These are phyloP conservation scores for Tympanopsis confertula DNA, from an alignment of 2,329 filamentous ascomycete genomes.

Conservation along the genomic window DNA sequence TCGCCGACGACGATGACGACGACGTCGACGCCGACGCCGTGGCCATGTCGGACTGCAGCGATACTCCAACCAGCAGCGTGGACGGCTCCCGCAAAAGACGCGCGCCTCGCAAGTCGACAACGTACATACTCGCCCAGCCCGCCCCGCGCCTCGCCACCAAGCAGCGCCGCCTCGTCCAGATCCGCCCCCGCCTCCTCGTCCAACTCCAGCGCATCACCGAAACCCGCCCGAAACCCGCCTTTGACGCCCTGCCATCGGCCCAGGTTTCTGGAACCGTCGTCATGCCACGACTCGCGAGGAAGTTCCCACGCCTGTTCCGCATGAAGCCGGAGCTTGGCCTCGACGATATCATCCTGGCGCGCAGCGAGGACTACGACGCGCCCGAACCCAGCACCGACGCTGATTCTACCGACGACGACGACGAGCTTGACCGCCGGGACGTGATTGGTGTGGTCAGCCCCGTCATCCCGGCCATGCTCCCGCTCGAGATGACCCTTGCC, in stretches of 20 bases:
- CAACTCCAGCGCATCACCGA: background rate
- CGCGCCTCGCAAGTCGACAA: background rate
- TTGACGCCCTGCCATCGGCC: conserved; percentile 65
- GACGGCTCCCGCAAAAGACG: background rate
- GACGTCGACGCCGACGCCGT: background rate
- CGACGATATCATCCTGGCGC: conserved; percentile 61
- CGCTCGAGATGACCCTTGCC: conserved; percentile 10
- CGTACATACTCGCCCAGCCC: background rate
- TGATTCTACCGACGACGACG: conserved; percentile 36
- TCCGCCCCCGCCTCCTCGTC: background rate
- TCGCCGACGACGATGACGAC: background rate
- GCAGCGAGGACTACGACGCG: conserved; percentile 53
- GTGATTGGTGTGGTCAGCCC: conserved; percentile 16
- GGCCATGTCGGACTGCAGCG: background rate
- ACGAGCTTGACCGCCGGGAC: conserved; percentile 36
- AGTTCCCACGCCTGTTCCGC: conserved; percentile 52
- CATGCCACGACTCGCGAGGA: conserved; percentile 44
- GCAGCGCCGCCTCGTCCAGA: background rate
- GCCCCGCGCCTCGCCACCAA: background rate
- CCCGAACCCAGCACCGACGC: conserved; percentile 20
- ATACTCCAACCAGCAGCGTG: too few relatives aligned
- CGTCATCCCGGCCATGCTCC: conserved; percentile 7
- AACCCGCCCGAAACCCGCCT: conserved; percentile 44
- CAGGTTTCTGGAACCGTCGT: conserved; percentile 41
- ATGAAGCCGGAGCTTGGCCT: conserved; percentile 51